A percentile compares a stretch with the other conserved stretches of the same genome.
phyloP scores from a whole-genome alignment of 1,284 basidiomycete genomes.

The Heterobasidion parviporum region DNA sequence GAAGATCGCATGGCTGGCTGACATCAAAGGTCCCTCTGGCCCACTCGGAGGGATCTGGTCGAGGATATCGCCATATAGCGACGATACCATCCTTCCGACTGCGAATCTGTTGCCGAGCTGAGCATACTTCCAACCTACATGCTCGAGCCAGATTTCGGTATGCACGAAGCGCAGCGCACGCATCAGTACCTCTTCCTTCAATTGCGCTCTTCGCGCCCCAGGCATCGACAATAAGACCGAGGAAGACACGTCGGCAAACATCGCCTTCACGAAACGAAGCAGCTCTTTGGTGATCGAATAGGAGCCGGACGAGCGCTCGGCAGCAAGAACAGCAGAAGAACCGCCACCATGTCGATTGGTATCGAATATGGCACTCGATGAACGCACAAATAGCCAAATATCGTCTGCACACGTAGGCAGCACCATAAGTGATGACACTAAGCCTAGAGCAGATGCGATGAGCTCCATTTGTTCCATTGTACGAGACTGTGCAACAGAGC shows the following conservation, averaged over 20 bases:
- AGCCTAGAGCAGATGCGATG: constrained; percentile 72
- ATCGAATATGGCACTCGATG: constrained; percentile 70
- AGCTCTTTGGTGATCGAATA: constrained; percentile 77
- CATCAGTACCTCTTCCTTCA: constrained; percentile 78
- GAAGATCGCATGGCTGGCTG: constrained; percentile 52
- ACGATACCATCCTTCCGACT: constrained; percentile 60
- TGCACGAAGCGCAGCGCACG: constrained; percentile 73
- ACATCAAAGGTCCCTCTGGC: constrained; percentile 42
- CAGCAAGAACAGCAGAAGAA: constrained; percentile 57
- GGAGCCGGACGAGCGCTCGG: constrained; percentile 65
- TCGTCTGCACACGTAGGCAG: constrained; percentile 68
- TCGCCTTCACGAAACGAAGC: constrained; percentile 66
- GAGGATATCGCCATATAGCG: constrained; percentile 61
- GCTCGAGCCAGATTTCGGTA: constrained; percentile 80
- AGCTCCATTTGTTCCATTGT: constrained; percentile 38
- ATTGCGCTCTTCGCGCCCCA: constrained; percentile 49
- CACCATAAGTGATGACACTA: constrained; percentile 71
- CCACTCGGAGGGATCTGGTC: constrained; percentile 49
- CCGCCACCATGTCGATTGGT: constrained; percentile 45
- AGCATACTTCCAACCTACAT: constrained; percentile 75
- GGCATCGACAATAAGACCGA: constrained; percentile 44
- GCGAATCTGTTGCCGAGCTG: constrained; percentile 75
- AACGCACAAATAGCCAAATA: constrained; percentile 82
- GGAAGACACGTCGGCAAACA: constrained; percentile 67
- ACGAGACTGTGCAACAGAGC: constrained; percentile 34